Base-by-base conservation (phyloP, 2,329 filamentous ascomycete genomes). In the Neopestalotiopsis sp. region DNA sequence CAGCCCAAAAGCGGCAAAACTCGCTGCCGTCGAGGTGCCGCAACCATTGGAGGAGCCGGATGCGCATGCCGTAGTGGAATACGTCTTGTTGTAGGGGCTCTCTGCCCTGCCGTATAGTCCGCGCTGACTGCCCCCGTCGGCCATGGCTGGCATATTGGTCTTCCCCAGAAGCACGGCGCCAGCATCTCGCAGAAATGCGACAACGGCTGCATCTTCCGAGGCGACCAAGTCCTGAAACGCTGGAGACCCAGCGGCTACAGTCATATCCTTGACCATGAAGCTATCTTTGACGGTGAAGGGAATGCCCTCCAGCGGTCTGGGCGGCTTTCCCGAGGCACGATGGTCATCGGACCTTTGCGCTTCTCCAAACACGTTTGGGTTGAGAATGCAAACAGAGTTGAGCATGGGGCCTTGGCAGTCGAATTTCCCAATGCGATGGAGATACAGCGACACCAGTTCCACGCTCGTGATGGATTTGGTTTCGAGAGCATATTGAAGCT, bases 61-160 rank as follows among this genome's bases (percentile, higher is more conserved):
- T 0, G 83, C 86, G 73, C 85, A 89, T 0, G 86, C 87, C 2
- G 86, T 86, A 0, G 87, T 81, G 1, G 88, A 77, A 65, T 86
- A 90, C 0, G 84, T 80, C 0, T 74, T 67, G 65, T 89, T 89
- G 72, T 90, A 90, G 0, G 88, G 87, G 30, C 82, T 86, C 72
- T 89, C 87, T 0, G 88, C 85, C 2, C 87, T 80, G 0, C 88
- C 87, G 69, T 88, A 88, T 0, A 87, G 71, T 0, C 88, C 88
- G 7, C 88, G 80, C 69, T 89, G 87, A 82, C 88, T 88, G 0
- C 88, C 88, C 0, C 87, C 87, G 28, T 84, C 83, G 12, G 87
- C 88, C 86, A 89, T 88, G 0, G 88, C 84, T 0, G 86, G 88
- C 84, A 89, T 88, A 68, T 90, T 90, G 0, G 88, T 89, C 59